These are phyloP conservation scores for Spizellomyces sp. DNA, from an alignment of 192 early-diverging fungal genomes.

Conservation along the genomic window DNA sequence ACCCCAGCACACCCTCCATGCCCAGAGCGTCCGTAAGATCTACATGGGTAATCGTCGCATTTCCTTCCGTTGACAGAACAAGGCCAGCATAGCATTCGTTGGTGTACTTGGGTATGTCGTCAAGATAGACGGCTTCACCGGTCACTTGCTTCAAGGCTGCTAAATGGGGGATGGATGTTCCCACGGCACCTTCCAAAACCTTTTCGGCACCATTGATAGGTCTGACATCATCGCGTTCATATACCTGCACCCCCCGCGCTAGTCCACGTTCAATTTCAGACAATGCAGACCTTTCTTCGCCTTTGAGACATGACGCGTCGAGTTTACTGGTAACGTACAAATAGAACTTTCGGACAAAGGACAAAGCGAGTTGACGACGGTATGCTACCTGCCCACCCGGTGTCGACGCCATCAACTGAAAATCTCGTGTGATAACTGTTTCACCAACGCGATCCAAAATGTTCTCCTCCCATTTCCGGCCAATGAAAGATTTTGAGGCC, in stretches of 20 bases:
- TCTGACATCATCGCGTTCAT: conserved; percentile 11
- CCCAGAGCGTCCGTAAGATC: conserved; percentile 62
- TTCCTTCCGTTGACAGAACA: conserved; percentile 66
- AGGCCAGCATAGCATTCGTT: conserved; percentile 73
- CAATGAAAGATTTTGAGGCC: conserved; percentile 46
- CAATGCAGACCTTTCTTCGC: conserved; percentile 29
- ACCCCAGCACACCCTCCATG: conserved; percentile 65
- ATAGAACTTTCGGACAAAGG: conserved; percentile 38
- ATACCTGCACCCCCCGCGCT: conserved; percentile 31
- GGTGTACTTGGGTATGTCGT: conserved; percentile 75
- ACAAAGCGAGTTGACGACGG: conserved; percentile 40
- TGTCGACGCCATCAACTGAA: conserved; percentile 34
- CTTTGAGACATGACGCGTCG: conserved; percentile 6
- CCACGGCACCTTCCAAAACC: conserved; percentile 45
- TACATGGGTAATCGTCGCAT: conserved; percentile 63
- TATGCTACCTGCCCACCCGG: conserved; percentile 51
- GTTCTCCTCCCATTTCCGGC: conserved; percentile 58
- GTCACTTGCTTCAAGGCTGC: conserved; percentile 83
- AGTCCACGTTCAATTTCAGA: conserved; percentile 36
- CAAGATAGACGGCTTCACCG: conserved; percentile 79
- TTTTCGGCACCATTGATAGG: conserved; percentile 16
- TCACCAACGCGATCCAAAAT: conserved; percentile 32
- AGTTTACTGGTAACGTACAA: conserved; percentile 33
- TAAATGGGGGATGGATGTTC: conserved; percentile 70
- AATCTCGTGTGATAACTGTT: conserved; percentile 28